A percentile compares a stretch with the other conserved stretches of the same genome.
Conservation (phyloP, 371 early-diverging fungal genomes). For the Nematocida displodere region DNA sequence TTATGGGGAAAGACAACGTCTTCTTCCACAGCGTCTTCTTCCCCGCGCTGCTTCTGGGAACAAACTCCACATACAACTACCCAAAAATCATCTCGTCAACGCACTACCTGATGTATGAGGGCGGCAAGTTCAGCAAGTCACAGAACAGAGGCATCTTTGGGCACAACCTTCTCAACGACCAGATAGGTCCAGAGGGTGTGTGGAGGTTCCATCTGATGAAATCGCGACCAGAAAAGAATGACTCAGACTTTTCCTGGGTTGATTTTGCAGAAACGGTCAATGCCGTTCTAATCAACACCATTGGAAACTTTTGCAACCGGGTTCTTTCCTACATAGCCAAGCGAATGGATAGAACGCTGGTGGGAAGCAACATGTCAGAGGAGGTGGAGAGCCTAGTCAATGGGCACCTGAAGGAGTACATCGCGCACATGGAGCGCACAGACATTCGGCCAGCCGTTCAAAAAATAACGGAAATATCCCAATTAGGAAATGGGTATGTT, state of each 20-base stretch:
- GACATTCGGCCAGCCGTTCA: slow-evolving; percentile 77
- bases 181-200: slow-evolving; percentile 80
- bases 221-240: slow-evolving; percentile 86
- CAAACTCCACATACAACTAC: slow-evolving; percentile 64
- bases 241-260: slow-evolving; percentile 85
- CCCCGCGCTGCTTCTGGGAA: slow-evolving; percentile 81
- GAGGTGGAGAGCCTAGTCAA: slow-evolving; percentile 75
- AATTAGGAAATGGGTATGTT: slow-evolving; percentile 83
- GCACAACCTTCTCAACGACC: slow-evolving; percentile 75
- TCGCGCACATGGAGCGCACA: slow-evolving; percentile 73
- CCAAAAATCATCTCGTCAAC: slow-evolving; percentile 81
- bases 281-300: slow-evolving; percentile 76
- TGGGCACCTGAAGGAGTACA: slow-evolving; percentile 71
- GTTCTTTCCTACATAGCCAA: slow-evolving; percentile 83
- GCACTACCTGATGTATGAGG: slow-evolving; percentile 95
- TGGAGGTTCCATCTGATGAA: slow-evolving; percentile 96
- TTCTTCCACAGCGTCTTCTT: slow-evolving; percentile 98
- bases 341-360: slow-evolving; percentile 74
- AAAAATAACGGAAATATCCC: slow-evolving; percentile 81
- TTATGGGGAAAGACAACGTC: slow-evolving; percentile 99
- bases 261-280: slow-evolving; percentile 87
- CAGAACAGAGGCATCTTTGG: slow-evolving; percentile 96
- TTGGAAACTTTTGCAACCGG: slow-evolving; percentile 96
- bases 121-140: slow-evolving; percentile 92
- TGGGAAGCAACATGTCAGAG: slow-evolving; percentile 66